Conservation (phyloP, 1,139 yeast genomes). For the Geotrichum fermentans region DNA sequence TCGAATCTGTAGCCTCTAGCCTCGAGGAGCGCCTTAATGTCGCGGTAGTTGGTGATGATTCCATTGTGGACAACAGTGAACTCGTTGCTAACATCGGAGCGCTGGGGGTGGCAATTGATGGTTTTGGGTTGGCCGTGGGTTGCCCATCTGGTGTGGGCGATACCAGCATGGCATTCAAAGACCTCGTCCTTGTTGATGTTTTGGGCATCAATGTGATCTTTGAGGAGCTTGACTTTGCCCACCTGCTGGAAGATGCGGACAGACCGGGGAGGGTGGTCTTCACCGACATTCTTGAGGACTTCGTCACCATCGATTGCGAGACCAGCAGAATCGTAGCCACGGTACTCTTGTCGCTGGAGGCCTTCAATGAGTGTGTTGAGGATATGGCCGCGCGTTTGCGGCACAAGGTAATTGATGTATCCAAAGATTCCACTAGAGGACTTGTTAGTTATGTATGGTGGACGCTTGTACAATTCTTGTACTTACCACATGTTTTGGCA, state of each 20-base stretch:
- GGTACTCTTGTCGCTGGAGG: constrained; percentile 85
- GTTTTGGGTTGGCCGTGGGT: constrained; percentile 94
- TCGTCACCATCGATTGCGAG: constrained; percentile 90
- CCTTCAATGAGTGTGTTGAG: constrained; percentile 87
- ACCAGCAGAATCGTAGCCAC: constrained; percentile 98
- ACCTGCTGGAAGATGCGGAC: constrained; percentile 73
- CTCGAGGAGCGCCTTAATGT: constrained; percentile 71
- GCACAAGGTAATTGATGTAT: constrained; percentile 91
- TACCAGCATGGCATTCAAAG: constrained; percentile 86
- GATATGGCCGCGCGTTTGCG: constrained; percentile 87
- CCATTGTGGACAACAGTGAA: constrained; percentile 96
- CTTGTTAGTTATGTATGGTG: neutral
- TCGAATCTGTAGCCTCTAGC: constrained; percentile 80
- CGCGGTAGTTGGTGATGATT: constrained; percentile 92
- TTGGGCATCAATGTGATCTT: constrained; percentile 53
- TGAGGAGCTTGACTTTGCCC: constrained; percentile 86
- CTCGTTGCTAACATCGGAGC: constrained; percentile 76
- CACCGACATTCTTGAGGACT: constrained; percentile 27
- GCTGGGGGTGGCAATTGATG: constrained; percentile 91
- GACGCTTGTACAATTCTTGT: neutral
- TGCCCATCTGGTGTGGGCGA: constrained; percentile 99
- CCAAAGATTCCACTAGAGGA: constrained; percentile 85
- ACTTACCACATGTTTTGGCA: constrained; percentile 20
- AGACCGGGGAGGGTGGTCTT: constrained; percentile 34
- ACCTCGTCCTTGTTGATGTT: constrained; percentile 55